Evolutionary conservation across 805 yeast genomes (phyloP).

Genomic region (Myxozyma kluyveri): DNA sequence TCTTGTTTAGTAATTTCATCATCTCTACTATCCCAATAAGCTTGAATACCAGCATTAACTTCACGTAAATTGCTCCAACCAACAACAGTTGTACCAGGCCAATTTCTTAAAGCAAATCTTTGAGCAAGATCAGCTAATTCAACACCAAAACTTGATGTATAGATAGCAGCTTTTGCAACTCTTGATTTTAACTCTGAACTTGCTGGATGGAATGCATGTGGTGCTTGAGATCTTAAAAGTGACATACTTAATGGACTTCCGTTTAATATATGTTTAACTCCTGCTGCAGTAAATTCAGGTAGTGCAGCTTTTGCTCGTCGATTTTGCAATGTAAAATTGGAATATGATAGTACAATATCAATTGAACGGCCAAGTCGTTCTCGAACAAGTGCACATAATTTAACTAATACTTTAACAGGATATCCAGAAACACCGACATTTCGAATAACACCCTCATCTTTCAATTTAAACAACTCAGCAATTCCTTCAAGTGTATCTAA

Average conservation of each 20-base stretch:
- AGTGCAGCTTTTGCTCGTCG: conserved; percentile 48
- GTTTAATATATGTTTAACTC: conserved; percentile 60
- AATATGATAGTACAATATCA: conserved; percentile 75
- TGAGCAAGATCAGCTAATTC: conserved; percentile 83
- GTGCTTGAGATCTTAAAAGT: conserved; percentile 61
- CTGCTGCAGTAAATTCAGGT: conserved; percentile 54
- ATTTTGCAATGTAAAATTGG: conserved; percentile 81
- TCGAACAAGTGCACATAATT: conserved; percentile 45
- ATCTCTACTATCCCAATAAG: conserved; percentile 51
- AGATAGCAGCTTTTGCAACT: conserved; percentile 47
- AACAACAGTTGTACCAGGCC: conserved; percentile 70
- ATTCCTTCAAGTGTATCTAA: conserved; percentile 61
- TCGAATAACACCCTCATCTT: conserved; percentile 58
- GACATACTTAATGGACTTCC: conserved; percentile 92
- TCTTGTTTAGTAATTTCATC: conserved; percentile 45
- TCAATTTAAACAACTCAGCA: conserved; percentile 55
- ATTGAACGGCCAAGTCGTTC: conserved; percentile 54
- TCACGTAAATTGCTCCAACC: conserved; percentile 72
- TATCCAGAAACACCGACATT: conserved; percentile 83
- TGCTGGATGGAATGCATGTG: conserved; percentile 82
- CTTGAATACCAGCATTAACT: conserved; percentile 57
- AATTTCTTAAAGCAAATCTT: conserved; percentile 64
- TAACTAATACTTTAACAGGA: conserved; percentile 67
- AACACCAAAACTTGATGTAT: conserved; percentile 47
- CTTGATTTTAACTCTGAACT: conserved; percentile 50